Percentiles rank a stretch among this genome's conserved stretches.
Evolutionary conservation across 345 rosid genomes (phyloP).

Genomic region (Melaleuca alternifolia): DNA sequence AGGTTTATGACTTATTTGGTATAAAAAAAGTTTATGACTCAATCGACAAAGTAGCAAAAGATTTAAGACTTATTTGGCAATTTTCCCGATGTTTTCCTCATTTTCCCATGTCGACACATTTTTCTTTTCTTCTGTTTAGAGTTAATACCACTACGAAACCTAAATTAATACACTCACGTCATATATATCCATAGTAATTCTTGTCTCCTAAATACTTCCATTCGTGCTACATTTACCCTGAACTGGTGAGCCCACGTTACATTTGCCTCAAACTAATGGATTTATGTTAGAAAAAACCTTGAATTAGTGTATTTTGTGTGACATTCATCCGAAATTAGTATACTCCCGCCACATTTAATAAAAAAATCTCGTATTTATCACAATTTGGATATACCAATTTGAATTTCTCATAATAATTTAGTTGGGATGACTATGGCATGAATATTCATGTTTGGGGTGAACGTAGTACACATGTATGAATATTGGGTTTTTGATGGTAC

Average conservation of each 20-base stretch:
- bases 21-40: no score
- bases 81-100: background rate
- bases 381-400: background rate
- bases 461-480: fast-evolving
- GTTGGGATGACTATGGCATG: fast-evolving
- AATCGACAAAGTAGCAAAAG: no score
- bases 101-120: background rate
- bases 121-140: background rate
- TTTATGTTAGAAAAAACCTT: no score
- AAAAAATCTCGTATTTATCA: background rate
- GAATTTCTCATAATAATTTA: background rate
- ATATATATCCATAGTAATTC: background rate
- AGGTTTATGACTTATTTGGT: no score
- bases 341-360: background rate
- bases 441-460: fast-evolving
- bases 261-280: no score
- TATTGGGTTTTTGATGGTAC: background rate
- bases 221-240: no score
- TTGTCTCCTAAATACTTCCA: fast-evolving
- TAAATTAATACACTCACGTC: fast-evolving
- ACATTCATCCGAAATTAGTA: background rate
- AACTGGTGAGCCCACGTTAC: no score
- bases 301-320: fast-evolving
- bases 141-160: background rate
- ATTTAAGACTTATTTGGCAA: no score